Evolutionary conservation across 768 basidiomycete genomes (phyloP).

Genomic region (Kwoniella heveanensis): DNA sequence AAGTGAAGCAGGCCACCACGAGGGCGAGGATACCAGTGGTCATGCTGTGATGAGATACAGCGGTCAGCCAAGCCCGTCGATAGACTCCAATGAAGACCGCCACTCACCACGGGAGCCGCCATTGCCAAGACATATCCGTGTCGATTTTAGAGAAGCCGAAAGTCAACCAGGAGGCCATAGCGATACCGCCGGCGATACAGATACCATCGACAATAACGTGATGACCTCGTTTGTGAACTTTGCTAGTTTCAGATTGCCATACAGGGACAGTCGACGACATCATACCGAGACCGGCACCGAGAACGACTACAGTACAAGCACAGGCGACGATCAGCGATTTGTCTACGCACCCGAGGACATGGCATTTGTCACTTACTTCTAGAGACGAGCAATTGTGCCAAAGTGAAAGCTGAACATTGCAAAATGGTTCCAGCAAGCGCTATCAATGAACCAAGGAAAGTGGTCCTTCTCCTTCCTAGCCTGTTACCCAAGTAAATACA

Average conservation of each 20-base stretch:
- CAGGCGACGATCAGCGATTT: neutral
- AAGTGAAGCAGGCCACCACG: slow-evolving; percentile 25
- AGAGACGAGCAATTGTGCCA: slow-evolving; percentile 21
- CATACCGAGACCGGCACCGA: slow-evolving; percentile 33
- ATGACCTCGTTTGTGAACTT: slow-evolving; percentile 29
- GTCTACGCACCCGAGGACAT: no score
- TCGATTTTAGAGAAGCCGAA: slow-evolving; percentile 23
- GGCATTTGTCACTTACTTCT: slow-evolving; percentile 27
- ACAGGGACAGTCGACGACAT: slow-evolving; percentile 33
- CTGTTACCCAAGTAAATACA: slow-evolving; percentile 30
- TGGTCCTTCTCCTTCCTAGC: slow-evolving; percentile 28
- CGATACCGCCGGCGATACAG: slow-evolving; percentile 31
- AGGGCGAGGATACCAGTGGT: slow-evolving; percentile 33
- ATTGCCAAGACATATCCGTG: slow-evolving; percentile 18
- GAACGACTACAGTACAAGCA: slow-evolving; percentile 18
- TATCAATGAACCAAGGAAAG: slow-evolving; percentile 21
- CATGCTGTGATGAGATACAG: slow-evolving; percentile 14
- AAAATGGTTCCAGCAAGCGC: slow-evolving; percentile 22
- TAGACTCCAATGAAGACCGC: neutral
- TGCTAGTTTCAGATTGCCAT: slow-evolving; percentile 36
- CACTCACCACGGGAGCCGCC: slow-evolving; percentile 28
- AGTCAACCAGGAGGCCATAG: slow-evolving; percentile 31
- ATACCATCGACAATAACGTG: slow-evolving; percentile 36
- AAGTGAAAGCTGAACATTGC: slow-evolving; percentile 18
- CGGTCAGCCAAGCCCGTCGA: neutral